phyloP scores from a whole-genome alignment of 2,329 filamentous ascomycete genomes.

The Alternaria postmessia region DNA sequence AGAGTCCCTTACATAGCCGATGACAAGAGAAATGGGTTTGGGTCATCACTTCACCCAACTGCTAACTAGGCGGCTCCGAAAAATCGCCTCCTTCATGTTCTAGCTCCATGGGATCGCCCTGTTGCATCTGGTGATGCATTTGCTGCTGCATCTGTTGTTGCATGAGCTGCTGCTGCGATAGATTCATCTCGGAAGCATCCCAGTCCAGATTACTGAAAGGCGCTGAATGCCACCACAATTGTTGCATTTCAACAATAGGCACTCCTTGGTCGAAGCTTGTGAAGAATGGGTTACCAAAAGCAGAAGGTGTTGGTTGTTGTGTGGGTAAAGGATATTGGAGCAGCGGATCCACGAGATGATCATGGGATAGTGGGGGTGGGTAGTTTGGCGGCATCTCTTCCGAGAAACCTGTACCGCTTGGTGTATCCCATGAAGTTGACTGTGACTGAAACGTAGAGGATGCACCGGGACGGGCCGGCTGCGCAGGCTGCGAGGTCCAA shows the following conservation, averaged over 20 bases:
- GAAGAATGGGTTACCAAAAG: conserved; percentile 33
- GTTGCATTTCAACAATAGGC: conserved; percentile 21
- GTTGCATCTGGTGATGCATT: too few species aligned
- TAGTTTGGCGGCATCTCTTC: background rate
- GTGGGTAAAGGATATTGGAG: background rate
- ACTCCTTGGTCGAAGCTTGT: conserved; percentile 31
- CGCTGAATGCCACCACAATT: conserved; percentile 17
- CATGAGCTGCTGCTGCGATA: conserved; percentile 9
- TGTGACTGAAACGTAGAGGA: background rate
- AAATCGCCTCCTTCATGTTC: background rate
- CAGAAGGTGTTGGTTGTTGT: conserved; percentile 1
- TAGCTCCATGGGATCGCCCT: background rate
- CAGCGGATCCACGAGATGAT: background rate
- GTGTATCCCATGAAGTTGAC: background rate
- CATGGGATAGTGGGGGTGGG: background rate
- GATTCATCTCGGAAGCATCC: background rate
- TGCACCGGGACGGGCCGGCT: background rate
- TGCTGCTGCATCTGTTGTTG: conserved; percentile 4
- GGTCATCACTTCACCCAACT: background rate
- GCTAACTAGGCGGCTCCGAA: background rate
- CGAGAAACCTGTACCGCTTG: background rate
- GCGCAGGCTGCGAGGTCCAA: background rate
- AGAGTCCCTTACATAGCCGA: background rate
- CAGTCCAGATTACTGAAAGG: background rate
- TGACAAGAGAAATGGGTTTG: background rate